Conservation (phyloP, 768 basidiomycete species). For the Termitomyces sp. region DNA sequence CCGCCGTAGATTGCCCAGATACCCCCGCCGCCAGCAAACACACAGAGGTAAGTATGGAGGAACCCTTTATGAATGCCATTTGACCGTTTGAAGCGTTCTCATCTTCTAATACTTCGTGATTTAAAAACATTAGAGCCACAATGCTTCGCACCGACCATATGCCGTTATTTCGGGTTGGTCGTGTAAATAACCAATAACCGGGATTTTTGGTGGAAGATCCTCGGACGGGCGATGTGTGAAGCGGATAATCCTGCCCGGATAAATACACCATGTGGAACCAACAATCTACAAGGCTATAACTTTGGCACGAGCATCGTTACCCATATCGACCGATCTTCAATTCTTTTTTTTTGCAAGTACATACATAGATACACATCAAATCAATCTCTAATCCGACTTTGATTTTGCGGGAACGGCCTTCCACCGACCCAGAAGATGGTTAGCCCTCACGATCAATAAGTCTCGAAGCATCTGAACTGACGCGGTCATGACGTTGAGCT, state of each 20-base stretch:
- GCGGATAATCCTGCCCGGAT: slow-evolving; percentile 6
- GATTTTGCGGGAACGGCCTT: slow-evolving; percentile 21
- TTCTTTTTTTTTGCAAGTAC: neutral
- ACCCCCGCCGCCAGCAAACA: slow-evolving; percentile 3
- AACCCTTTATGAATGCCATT: slow-evolving; percentile 5
- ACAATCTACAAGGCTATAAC: too few species aligned
- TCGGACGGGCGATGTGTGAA: slow-evolving; percentile 3
- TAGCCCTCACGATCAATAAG: slow-evolving; percentile 75
- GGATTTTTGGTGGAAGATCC: slow-evolving; percentile 1
- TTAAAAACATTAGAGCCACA: neutral
- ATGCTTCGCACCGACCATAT: slow-evolving; percentile 24
- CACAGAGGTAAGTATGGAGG: slow-evolving; percentile 4
- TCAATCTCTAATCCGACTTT: slow-evolving; percentile 13
- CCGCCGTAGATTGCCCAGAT: slow-evolving; percentile 15
- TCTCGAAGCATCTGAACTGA: slow-evolving; percentile 89
- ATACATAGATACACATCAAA: neutral
- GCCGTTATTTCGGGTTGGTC: slow-evolving; percentile 27
- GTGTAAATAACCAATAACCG: neutral
- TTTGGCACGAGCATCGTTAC: neutral
- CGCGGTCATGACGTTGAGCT: slow-evolving; percentile 80
- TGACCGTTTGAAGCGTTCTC: neutral
- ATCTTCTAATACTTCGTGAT: neutral
- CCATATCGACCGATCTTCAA: neutral
- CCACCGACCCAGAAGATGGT: slow-evolving; percentile 80
- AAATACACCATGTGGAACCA: too few species aligned